phyloP scores from a whole-genome alignment of 1,139 yeast genomes.

The Nakaseomyces kungkrabaensis region DNA sequence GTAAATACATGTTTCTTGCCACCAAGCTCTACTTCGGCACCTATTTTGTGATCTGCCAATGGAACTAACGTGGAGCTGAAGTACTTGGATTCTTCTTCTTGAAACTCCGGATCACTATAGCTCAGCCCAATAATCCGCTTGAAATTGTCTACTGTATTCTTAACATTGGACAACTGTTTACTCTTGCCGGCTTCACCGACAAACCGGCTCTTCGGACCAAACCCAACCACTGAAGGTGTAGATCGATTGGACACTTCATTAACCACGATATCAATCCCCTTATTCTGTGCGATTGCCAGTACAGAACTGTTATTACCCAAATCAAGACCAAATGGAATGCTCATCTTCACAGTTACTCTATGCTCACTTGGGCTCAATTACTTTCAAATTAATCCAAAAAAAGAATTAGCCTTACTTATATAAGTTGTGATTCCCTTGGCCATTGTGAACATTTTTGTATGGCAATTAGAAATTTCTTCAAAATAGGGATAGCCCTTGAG shows the following conservation, averaged over 20 bases:
- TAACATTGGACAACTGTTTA: constrained; percentile 89
- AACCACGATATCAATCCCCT: constrained; percentile 96
- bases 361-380: no score
- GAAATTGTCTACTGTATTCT: constrained; percentile 89
- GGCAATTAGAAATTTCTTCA: no score
- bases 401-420: no score
- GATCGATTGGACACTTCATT: constrained; percentile 96
- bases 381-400: no score
- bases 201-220: constrained; percentile 77
- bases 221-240: constrained; percentile 90
- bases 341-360: constrained; percentile 36
- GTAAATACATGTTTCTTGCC: constrained; percentile 74
- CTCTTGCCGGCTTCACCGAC: constrained; percentile 93
- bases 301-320: constrained; percentile 90
- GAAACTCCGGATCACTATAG: constrained; percentile 67
- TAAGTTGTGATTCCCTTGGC: no score
- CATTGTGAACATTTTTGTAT: no score
- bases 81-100: constrained; percentile 68
- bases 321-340: constrained; percentile 95
- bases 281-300: constrained; percentile 92
- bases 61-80: constrained; percentile 61
- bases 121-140: constrained; percentile 83
- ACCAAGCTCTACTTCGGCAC: constrained; percentile 74
- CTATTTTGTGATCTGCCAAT: constrained; percentile 60
- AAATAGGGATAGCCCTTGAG: no score